Evolutionary conservation across 1,284 basidiomycete genomes (phyloP), one percentile per base, ranked within the genome.

Genomic region (Leccinum fuscescens): DNA sequence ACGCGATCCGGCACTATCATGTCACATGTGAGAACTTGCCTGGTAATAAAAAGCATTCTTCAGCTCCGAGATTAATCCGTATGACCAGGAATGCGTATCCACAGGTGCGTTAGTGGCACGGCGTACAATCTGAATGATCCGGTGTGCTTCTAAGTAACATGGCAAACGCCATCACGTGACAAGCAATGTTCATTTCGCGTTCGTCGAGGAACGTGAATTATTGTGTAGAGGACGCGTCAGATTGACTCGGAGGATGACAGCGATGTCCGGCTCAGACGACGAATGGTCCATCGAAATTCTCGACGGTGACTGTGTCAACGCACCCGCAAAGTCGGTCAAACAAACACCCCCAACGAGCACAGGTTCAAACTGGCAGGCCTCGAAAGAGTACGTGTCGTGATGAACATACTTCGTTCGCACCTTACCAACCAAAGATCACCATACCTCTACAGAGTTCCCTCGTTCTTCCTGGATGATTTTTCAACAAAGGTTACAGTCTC

Each of bases 261-360:
- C 24, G 8, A 24, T 53, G 31, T 50, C 53, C 20, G 63, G 72
- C 59, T 61, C 66, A 35, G 62, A 65, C 22, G 63, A 62, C 24
- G 72, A 75, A 44, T 73, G 69, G 65, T 72, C 71, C 17, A 63
- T 74, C 39, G 73, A 75, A 61, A 74, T 73, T 33, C 22, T 72
- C 37, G 74, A 74, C 14, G 70, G 60, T 24, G 56, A 63, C 35
- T 50, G 42, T 55, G 58, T 57, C 52, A 52, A 60, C 37, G 33
- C 17, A 4, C 54, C 49, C 29, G 46, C 66, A 65, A 63, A 69
- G 59, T 24, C 33, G 3, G 54, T 64, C 58, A 68, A 73, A 73
- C 67, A 69, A 71, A 66, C 35, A 58, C 44, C 54, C n/a, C 35
- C 59, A 57, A 55, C 63, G 12, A 46, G 20, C 22, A 7, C 15